These are phyloP conservation scores for Neurospora sp. DNA, from an alignment of 495 filamentous ascomycete genomes.

Conservation along the genomic window DNA sequence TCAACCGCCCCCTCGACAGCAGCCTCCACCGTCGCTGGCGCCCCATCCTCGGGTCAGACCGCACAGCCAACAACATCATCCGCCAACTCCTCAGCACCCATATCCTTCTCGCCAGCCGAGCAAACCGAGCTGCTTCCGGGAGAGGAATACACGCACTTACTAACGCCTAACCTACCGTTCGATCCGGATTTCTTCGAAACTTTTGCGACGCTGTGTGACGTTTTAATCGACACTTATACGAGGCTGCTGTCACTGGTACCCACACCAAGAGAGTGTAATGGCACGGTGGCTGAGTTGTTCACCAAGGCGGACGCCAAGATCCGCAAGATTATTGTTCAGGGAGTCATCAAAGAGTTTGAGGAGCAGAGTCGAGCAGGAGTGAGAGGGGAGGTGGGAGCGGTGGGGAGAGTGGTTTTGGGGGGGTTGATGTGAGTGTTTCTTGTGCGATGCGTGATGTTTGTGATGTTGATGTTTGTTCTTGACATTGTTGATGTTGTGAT, in stretches of 20 bases:
- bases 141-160: constrained; percentile 79
- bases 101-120: constrained; percentile 35
- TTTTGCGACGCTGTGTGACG: constrained; percentile 94
- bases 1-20: constrained; percentile 23
- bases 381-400: constrained; percentile 68
- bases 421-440: constrained; percentile 58
- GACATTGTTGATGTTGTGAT: not conserved
- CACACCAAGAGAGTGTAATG: constrained; percentile 50
- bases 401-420: constrained; percentile 82
- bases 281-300: constrained; percentile 67
- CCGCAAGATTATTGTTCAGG: constrained; percentile 75
- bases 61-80: not conserved
- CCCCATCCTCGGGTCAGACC: not conserved
- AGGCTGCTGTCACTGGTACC: constrained; percentile 62
- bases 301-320: constrained; percentile 79
- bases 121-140: constrained; percentile 46
- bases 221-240: constrained; percentile 85
- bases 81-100: constrained; percentile 20
- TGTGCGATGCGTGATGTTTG: not conserved
- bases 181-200: constrained; percentile 97
- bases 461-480: not conserved
- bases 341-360: constrained; percentile 86
- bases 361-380: constrained; percentile 64
- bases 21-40: not conserved
- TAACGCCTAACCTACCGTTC: constrained; percentile 89